These are phyloP conservation scores for Penicillium sp. DNA, from an alignment of 2,329 filamentous ascomycete species.

Conservation along the genomic window DNA sequence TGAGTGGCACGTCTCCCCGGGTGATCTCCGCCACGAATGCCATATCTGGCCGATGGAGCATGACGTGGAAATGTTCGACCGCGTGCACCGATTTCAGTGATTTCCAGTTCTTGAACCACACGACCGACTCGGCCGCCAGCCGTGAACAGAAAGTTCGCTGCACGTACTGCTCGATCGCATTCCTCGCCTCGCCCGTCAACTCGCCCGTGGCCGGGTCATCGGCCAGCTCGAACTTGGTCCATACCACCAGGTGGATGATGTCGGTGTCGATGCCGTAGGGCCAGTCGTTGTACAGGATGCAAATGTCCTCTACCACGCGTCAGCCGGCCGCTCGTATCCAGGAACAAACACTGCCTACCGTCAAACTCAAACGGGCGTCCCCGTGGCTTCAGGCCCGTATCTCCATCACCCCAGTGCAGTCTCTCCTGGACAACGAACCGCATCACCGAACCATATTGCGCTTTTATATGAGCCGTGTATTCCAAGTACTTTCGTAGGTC, in stretches of 20 bases:
- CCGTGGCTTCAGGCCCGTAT: conserved; percentile 34
- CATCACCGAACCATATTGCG: conserved; percentile 72
- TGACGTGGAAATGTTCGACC: conserved; percentile 92
- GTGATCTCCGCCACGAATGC: conserved; percentile 70
- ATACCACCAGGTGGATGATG: conserved; percentile 84
- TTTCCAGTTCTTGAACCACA: conserved; percentile 95
- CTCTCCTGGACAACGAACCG: conserved; percentile 70
- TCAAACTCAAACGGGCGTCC: conserved; percentile 34
- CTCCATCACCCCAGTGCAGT: conserved; percentile 62
- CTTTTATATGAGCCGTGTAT: conserved; percentile 63
- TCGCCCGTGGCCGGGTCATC: conserved; percentile 67
- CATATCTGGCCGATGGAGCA: conserved; percentile 75
- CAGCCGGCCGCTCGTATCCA: conserved; percentile 11
- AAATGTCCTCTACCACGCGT: conserved; percentile 56
- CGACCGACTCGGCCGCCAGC: conserved; percentile 49
- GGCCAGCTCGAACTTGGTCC: conserved; percentile 82
- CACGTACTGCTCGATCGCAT: conserved; percentile 70
- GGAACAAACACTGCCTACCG: conserved; percentile 27
- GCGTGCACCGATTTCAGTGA: conserved; percentile 79
- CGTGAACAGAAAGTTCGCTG: conserved; percentile 60
- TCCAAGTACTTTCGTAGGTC: conserved; percentile 75
- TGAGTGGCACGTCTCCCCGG: conserved; percentile 68
- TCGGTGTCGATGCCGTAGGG: conserved; percentile 78
- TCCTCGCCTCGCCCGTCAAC: conserved; percentile 62
- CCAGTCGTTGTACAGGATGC: conserved; percentile 87